Evolutionary conservation across 768 basidiomycete species (phyloP).

Genomic region (Kwoniella pini): DNA sequence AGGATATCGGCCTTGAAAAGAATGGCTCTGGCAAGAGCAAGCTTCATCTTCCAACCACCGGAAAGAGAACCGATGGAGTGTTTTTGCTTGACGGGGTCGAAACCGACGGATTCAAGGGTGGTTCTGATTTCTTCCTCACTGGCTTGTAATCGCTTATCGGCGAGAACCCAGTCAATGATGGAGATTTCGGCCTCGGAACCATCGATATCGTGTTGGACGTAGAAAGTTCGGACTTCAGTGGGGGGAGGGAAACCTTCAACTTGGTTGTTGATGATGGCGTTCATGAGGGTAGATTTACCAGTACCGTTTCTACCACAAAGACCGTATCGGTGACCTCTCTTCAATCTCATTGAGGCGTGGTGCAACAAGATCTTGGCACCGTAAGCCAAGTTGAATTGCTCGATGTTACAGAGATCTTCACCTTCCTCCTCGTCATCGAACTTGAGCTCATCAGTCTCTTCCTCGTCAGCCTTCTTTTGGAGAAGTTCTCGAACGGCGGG

Average conservation of each 20-base stretch:
- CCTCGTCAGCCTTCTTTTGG: slow-evolving; percentile 81
- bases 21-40: slow-evolving; percentile 94
- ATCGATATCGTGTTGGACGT: slow-evolving; percentile 99
- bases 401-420: slow-evolving; percentile 96
- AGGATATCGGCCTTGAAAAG: slow-evolving; percentile 98
- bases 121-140: slow-evolving; percentile 69
- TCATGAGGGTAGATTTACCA: slow-evolving; percentile 66
- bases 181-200: slow-evolving; percentile 90
- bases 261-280: slow-evolving; percentile 61
- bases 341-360: slow-evolving; percentile 92
- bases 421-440: slow-evolving; percentile 93
- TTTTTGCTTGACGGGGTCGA: slow-evolving; percentile 80
- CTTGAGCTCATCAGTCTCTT: slow-evolving; percentile 63
- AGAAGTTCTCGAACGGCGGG: slow-evolving; percentile 79
- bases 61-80: slow-evolving; percentile 85
- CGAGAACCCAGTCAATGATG: slow-evolving; percentile 81
- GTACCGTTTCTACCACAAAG: slow-evolving; percentile 98
- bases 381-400: slow-evolving; percentile 93
- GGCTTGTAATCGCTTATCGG: slow-evolving; percentile 79
- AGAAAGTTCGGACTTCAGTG: slow-evolving; percentile 96
- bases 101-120: slow-evolving; percentile 87
- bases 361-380: slow-evolving; percentile 98
- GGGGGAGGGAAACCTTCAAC: slow-evolving; percentile 98
- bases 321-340: slow-evolving; percentile 98
- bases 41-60: slow-evolving; percentile 99